Conservation (phyloP, 2,329 filamentous ascomycete species). For the Hirsutella minnesotensis region DNA sequence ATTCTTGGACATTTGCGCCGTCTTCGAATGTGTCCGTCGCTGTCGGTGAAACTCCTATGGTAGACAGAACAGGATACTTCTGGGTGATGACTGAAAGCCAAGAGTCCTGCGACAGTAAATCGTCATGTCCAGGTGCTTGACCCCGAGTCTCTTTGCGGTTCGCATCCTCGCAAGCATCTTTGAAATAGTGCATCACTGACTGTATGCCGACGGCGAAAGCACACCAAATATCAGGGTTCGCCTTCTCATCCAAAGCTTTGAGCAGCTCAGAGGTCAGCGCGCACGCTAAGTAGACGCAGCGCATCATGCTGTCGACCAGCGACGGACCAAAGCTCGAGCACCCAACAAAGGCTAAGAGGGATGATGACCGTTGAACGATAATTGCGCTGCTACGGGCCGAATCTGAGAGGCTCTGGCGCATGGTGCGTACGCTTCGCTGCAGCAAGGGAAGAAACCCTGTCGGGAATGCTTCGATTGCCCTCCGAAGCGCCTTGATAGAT, state of each 20-base stretch:
- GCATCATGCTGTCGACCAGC: constrained; percentile 17
- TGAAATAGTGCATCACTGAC: constrained; percentile 22
- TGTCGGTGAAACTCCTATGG: constrained; percentile 4
- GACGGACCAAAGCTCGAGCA: constrained; percentile 27
- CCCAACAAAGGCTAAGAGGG: constrained; percentile 35
- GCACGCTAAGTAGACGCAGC: constrained; percentile 28
- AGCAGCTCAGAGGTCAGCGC: constrained; percentile 23
- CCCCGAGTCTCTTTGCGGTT: background rate
- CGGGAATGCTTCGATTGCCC: constrained; percentile 22
- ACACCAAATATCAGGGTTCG: constrained; percentile 22
- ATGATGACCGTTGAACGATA: constrained; percentile 24
- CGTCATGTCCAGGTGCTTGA: background rate
- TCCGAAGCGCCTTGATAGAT: constrained; percentile 27
- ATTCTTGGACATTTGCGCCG: constrained; percentile 3
- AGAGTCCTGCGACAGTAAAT: constrained; percentile 5
- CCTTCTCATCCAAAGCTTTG: constrained; percentile 20
- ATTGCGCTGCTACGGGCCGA: constrained; percentile 11
- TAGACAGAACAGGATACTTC: constrained; percentile 17
- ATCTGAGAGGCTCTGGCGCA: constrained; percentile 12
- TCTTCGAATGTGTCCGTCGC: background rate
- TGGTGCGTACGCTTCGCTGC: constrained; percentile 12
- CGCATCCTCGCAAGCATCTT: constrained; percentile 23
- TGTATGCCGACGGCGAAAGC: constrained; percentile 25
- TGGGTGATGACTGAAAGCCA: constrained; percentile 14
- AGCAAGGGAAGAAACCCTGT: constrained; percentile 23